Evolutionary conservation across 2,329 filamentous ascomycete genomes (phyloP).

Genomic region (Bipolaris gigantea): DNA sequence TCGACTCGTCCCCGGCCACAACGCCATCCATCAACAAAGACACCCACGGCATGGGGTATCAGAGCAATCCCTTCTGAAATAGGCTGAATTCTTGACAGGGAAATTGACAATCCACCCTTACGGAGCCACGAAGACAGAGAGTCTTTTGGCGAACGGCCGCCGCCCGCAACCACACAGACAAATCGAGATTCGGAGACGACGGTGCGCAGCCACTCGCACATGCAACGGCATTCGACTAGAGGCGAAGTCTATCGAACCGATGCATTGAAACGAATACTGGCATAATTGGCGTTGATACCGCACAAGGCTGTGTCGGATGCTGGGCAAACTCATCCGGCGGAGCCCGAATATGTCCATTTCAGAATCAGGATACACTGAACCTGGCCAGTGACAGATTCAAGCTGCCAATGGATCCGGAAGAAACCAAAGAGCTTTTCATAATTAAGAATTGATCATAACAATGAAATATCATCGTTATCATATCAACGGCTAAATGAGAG

Average conservation of each 20-base stretch:
- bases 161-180: neutral
- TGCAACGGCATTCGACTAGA: neutral
- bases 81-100: neutral
- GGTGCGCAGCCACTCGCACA: neutral
- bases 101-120: too few relatives aligned
- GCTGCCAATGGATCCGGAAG: neutral
- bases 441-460: neutral
- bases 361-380: neutral
- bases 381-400: neutral
- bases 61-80: too few relatives aligned
- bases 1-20: neutral
- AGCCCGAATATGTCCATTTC: neutral
- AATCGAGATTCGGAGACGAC: neutral
- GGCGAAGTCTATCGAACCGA: neutral
- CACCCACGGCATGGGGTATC: neutral
- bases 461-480: neutral
- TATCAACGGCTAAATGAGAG: too few relatives aligned
- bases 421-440: neutral
- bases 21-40: neutral
- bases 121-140: neutral
- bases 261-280: neutral
- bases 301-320: neutral
- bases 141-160: neutral
- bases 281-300: neutral
- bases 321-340: neutral